phyloP scores from a whole-genome alignment of 331 rosid species.

The Saraca asoca region DNA sequence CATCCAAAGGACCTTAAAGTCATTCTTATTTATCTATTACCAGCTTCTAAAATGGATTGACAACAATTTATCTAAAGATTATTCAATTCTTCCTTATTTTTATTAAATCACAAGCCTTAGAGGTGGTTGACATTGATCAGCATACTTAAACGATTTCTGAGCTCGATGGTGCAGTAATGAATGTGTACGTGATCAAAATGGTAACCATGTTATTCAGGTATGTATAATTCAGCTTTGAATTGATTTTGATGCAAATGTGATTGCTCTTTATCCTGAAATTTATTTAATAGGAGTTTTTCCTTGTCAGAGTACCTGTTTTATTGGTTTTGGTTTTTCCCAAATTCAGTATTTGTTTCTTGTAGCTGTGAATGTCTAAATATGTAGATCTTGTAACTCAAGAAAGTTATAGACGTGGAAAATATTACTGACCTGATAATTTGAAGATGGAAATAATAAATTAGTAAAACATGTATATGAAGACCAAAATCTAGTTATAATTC shows the following conservation, averaged over 20 bases:
- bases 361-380: conserved; percentile 6
- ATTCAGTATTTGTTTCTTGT: too few species aligned
- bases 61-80: too few species aligned
- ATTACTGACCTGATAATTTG: neutral
- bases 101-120: conserved; percentile 75
- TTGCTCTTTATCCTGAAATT: neutral
- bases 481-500: too few species aligned
- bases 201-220: conserved; percentile 95
- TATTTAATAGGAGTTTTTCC: neutral
- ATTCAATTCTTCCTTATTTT: conserved; percentile 14
- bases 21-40: too few species aligned
- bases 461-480: too few species aligned
- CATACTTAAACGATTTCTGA: conserved; percentile 85
- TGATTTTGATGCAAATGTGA: conserved; percentile 14
- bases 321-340: neutral
- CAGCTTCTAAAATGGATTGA: too few species aligned
- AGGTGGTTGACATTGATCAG: conserved; percentile 77
- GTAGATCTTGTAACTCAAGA: too few species aligned
- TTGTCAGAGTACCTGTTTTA: neutral
- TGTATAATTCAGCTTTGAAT: too few species aligned
- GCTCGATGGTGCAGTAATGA: conserved; percentile 83
- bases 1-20: too few species aligned
- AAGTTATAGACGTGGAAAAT: too few species aligned
- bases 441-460: neutral
- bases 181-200: conserved; percentile 95